phyloP scores from a whole-genome alignment of 2,329 filamentous ascomycete species.

The Trematosphaeria pertusa region DNA sequence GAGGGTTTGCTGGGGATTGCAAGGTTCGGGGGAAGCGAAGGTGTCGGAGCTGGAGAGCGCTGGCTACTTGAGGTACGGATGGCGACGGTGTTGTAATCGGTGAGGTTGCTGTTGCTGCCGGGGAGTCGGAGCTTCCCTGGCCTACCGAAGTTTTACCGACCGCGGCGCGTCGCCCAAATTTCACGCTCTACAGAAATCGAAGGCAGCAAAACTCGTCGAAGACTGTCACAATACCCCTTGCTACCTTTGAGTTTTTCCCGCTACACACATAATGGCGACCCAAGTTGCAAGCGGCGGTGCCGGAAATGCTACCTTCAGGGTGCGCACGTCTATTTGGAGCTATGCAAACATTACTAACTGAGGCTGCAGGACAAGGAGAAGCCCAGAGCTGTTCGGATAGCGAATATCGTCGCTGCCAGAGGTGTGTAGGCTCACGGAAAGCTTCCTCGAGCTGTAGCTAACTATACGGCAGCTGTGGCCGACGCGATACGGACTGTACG shows the following conservation, averaged over 20 bases:
- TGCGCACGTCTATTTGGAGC: constrained; percentile 34
- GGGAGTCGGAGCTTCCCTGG: constrained; percentile 30
- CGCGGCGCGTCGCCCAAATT: constrained; percentile 27
- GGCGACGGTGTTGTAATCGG: constrained; percentile 26
- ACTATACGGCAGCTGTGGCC: constrained; percentile 73
- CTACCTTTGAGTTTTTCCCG: constrained; percentile 16
- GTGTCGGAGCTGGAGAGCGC: too few relatives aligned
- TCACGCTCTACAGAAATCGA: constrained; percentile 29
- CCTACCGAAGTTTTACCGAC: constrained; percentile 18
- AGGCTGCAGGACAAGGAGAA: constrained; percentile 82
- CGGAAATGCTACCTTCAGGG: constrained; percentile 72
- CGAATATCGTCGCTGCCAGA: constrained; percentile 97
- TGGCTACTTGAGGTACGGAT: constrained; percentile 10
- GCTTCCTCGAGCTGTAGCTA: constrained; percentile 11
- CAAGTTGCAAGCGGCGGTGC: constrained; percentile 46
- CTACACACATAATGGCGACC: constrained; percentile 40
- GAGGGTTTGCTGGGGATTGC: constrained; percentile 1
- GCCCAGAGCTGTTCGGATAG: constrained; percentile 93
- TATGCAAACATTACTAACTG: constrained; percentile 50
- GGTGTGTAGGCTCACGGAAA: constrained; percentile 60
- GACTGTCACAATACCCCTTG: constrained; percentile 28
- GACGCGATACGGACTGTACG: constrained; percentile 90
- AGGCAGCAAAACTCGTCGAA: constrained; percentile 30
- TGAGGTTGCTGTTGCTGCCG: constrained; percentile 27
- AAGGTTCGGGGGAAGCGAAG: too few relatives aligned